These are phyloP conservation scores for Dendrobium chrysotoxum DNA, from an alignment of 106 monocot genomes.

Conservation along the genomic window DNA sequence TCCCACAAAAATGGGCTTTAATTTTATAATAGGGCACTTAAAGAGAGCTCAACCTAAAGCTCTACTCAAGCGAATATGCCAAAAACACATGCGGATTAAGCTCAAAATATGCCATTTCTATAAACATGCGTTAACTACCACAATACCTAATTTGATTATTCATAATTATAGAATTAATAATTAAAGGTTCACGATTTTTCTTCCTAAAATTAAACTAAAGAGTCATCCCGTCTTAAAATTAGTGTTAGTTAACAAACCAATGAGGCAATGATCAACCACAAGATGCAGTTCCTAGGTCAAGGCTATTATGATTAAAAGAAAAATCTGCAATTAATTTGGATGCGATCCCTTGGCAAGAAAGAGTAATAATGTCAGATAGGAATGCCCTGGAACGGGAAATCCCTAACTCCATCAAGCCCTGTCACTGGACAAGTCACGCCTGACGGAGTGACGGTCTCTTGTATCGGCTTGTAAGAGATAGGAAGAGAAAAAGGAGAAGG, in stretches of 20 bases:
- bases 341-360: not conserved
- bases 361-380: too few relatives aligned
- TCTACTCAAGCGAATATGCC: too few relatives aligned
- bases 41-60: not conserved
- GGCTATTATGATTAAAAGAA: not conserved
- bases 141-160: too few relatives aligned
- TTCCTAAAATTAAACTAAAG: not conserved
- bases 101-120: not conserved
- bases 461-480: not conserved
- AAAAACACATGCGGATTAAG: too few relatives aligned
- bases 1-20: too few relatives aligned
- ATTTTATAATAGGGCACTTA: not conserved
- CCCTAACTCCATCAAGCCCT: not conserved
- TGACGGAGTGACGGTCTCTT: not conserved
- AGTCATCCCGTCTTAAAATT: not conserved
- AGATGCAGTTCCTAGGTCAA: not conserved
- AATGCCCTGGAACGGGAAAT: not conserved
- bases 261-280: not conserved
- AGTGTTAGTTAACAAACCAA: not conserved
- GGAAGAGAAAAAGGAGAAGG: not conserved
- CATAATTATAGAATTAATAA: not conserved
- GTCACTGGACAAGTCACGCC: not conserved
- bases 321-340: not conserved
- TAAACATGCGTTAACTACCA: not conserved
- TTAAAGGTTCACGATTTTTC: not conserved